phyloP scores from a whole-genome alignment of 306 rosid genomes.

The Gastrolobium bilobum region DNA sequence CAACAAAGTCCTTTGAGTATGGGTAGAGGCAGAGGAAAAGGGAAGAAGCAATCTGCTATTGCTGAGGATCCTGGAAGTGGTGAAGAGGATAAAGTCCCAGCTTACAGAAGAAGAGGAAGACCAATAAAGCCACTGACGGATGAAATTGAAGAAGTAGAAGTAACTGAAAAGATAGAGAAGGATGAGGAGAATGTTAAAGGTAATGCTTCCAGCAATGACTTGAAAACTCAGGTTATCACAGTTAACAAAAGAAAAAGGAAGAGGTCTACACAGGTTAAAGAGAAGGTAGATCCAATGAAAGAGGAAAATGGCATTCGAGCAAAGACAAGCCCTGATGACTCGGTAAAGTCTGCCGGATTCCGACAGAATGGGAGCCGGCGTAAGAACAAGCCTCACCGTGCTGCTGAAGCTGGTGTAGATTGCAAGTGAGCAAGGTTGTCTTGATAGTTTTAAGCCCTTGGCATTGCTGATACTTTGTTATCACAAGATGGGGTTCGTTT shows the following conservation, averaged over 20 bases:
- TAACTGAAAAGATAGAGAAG: slow-evolving; percentile 58
- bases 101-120: slow-evolving; percentile 69
- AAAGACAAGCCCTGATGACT: slow-evolving; percentile 57
- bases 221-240: slow-evolving; percentile 55
- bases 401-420: slow-evolving; percentile 92
- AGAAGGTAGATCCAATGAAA: slow-evolving; percentile 57
- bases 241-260: slow-evolving; percentile 71
- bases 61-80: slow-evolving; percentile 66
- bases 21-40: slow-evolving; percentile 84
- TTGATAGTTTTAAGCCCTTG: slow-evolving; percentile 26
- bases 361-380: slow-evolving; percentile 89
- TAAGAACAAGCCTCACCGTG: slow-evolving; percentile 87
- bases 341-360: slow-evolving; percentile 72
- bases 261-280: slow-evolving; percentile 62
- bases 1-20: slow-evolving; percentile 48
- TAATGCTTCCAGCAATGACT: slow-evolving; percentile 51
- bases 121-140: slow-evolving; percentile 63
- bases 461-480: slow-evolving; percentile 38
- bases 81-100: slow-evolving; percentile 66
- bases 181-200: slow-evolving; percentile 60
- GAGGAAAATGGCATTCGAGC: slow-evolving; percentile 59
- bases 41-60: slow-evolving; percentile 66
- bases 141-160: slow-evolving; percentile 63
- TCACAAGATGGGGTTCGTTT: slow-evolving; percentile 37
- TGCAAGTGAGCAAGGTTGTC: slow-evolving; percentile 71